These are phyloP conservation scores for Solanum sitiens DNA, from an alignment of 257 asterid species.

Conservation along the genomic window DNA sequence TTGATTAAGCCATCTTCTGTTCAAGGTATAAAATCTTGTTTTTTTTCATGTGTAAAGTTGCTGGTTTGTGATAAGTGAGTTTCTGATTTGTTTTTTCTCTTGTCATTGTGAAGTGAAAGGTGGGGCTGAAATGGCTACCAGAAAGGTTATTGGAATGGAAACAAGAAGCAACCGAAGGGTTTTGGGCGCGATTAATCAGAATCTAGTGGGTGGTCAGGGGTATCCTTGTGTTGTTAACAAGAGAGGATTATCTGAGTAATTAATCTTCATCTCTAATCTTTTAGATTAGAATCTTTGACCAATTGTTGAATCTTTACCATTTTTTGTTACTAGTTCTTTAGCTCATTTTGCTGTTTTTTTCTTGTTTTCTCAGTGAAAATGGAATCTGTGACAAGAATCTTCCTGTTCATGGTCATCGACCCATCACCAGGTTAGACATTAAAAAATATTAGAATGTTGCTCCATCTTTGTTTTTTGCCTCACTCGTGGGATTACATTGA, in stretches of 20 bases:
- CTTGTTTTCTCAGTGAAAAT: conserved; percentile 29
- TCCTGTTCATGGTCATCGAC: conserved; percentile 40
- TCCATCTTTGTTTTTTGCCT: neutral
- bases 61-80: neutral
- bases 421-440: conserved; percentile 52
- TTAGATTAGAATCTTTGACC: neutral
- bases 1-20: conserved; percentile 26
- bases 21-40: conserved; percentile 31
- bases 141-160: conserved; percentile 53
- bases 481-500: neutral
- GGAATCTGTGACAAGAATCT: conserved; percentile 39
- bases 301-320: neutral
- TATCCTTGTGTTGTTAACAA: conserved; percentile 41
- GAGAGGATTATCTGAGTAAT: conserved; percentile 61
- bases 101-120: conserved; percentile 22
- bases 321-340: neutral
- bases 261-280: conserved; percentile 18
- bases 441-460: neutral
- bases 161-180: conserved; percentile 53
- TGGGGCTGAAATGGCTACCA: conserved; percentile 30
- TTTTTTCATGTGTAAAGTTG: neutral
- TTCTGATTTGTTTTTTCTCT: neutral
- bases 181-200: conserved; percentile 51
- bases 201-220: conserved; percentile 28
- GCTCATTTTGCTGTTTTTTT: neutral